phyloP scores from a whole-genome alignment of 768 basidiomycete species.

The Termitomyces sp. region DNA sequence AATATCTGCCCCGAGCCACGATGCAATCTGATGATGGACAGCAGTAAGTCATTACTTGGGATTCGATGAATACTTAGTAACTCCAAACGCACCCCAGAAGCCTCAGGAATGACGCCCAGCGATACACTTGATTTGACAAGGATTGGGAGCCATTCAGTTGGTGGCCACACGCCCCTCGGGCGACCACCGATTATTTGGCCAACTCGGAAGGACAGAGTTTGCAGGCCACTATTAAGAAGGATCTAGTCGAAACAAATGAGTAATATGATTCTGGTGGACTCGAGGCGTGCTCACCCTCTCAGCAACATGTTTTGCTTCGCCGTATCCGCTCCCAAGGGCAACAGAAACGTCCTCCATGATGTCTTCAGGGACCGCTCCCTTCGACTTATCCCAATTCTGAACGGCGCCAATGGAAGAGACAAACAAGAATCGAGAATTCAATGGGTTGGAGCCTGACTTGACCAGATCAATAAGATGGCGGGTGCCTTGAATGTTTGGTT shows the following conservation, averaged over 20 bases:
- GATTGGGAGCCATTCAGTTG: constrained; percentile 36
- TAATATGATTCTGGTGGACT: too few relatives aligned
- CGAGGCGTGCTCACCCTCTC: constrained; percentile 24
- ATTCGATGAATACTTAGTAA: too few relatives aligned
- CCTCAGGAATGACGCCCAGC: constrained; percentile 24
- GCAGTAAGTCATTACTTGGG: neutral
- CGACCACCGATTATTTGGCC: constrained; percentile 34
- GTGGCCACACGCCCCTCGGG: constrained; percentile 34
- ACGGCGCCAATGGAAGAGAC: constrained; percentile 30
- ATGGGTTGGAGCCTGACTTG: constrained; percentile 13
- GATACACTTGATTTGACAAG: constrained; percentile 31
- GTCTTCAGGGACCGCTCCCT: constrained; percentile 30
- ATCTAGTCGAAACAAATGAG: constrained; percentile 18
- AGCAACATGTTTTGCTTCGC: constrained; percentile 30
- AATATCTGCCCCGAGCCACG: constrained; percentile 28
- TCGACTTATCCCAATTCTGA: constrained; percentile 14
- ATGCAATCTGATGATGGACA: constrained; percentile 13
- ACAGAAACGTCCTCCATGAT: constrained; percentile 20
- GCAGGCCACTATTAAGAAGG: constrained; percentile 25
- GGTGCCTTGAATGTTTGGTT: constrained; percentile 30
- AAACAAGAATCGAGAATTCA: constrained; percentile 24
- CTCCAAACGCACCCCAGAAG: constrained; percentile 23
- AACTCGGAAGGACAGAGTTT: constrained; percentile 27
- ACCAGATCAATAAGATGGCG: constrained; percentile 29
- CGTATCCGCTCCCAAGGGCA: constrained; percentile 26